Conservation (phyloP, 202 grass and related monocot species). For the Hordeum pubiflorum region DNA sequence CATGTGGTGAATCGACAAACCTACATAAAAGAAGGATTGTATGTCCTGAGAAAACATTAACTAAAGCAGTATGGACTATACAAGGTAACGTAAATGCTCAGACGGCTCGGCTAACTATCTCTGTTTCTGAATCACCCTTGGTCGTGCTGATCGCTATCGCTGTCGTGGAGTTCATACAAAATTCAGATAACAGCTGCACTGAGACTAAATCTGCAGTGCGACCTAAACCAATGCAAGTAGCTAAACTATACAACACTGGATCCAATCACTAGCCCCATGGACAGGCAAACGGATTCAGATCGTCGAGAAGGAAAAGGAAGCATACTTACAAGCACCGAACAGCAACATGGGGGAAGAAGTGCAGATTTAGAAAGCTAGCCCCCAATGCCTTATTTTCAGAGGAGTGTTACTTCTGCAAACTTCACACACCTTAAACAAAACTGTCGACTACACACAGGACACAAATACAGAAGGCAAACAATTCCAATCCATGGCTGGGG, state of each 20-base stretch:
- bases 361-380: not conserved
- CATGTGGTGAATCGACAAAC: slow-evolving; percentile 76
- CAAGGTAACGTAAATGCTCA: not conserved
- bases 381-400: not conserved
- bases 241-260: too few species aligned
- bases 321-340: not conserved
- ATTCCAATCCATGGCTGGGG: too few species aligned
- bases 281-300: not conserved
- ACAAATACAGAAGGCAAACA: not conserved
- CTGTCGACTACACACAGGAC: not conserved
- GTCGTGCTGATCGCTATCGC: too few species aligned
- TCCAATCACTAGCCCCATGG: not conserved
- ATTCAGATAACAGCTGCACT: not conserved
- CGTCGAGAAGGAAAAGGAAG: not conserved
- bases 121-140: not conserved
- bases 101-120: not conserved
- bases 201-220: not conserved
- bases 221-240: too few species aligned
- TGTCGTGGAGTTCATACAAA: not conserved
- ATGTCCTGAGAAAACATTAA: not conserved
- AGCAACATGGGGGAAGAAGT: not conserved
- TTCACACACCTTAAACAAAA: not conserved
- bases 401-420: not conserved
- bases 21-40: slow-evolving; percentile 25
- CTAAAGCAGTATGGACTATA: not conserved